Evolutionary conservation across 2,329 filamentous ascomycete genomes (phyloP), one percentile per base, ranked within the genome.

Genomic region (Cryphonectria japonica): DNA sequence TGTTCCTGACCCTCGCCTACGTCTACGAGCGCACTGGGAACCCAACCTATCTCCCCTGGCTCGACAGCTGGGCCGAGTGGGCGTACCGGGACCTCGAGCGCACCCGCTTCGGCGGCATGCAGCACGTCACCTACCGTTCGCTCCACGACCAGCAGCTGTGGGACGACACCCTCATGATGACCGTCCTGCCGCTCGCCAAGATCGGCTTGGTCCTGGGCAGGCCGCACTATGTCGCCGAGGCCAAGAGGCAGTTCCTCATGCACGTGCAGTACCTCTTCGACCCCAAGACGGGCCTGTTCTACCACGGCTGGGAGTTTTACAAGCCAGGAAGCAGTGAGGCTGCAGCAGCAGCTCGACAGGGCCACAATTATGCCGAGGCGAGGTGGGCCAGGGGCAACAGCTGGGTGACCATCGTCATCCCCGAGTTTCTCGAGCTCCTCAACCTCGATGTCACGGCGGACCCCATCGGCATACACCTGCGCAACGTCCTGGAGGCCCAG

Each of bases 111-210:
- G 92, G 90, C 63, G 85, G 91, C 70, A 92, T 94, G 84, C 92
- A 94, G 79, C 92, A 93, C 80, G 88, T 91, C 72, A 95, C 92
- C 0, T 94, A 94, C 75, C 81, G 91, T 43, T 86, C 88, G 2
- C 85, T 87, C 74, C 94, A 95, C 79, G 85, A 89, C 73, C 86
- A 93, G 78, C 91, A 95, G 82, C 84, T 95, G 32, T 95, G 93
- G 93, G 93, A 94, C 75, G 93, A 95, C 78, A 95, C 93, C 7
- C 84, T 95, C 61, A 95, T 95, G 92, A 95, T 95, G 93, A 94
- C 92, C 0, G 92, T 94, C 7, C 82, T 95, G 80, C 93, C 93
- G 1, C 84, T 95, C 26, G 92, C 92, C 26, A 95, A 95, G 82
- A 94, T 94, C 72, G 93, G 93, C 0, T 85, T 90, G 69, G 83